Percentiles rank a stretch among this genome's conserved stretches.
Evolutionary conservation across 768 basidiomycete genomes (phyloP).

Genomic region (Suillus subluteus): DNA sequence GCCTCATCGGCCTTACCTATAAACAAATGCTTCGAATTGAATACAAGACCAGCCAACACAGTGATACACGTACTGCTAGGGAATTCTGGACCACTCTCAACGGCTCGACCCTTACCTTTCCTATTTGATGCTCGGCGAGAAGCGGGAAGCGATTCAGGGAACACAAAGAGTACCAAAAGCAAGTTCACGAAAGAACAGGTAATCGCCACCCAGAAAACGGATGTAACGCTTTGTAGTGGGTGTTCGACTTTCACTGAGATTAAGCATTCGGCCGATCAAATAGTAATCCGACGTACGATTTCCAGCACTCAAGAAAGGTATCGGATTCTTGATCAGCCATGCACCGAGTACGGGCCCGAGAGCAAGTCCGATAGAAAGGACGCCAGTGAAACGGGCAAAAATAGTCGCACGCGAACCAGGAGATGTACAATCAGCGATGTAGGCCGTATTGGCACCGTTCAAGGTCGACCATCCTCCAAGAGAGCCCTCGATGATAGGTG

Average conservation of each 20-base stretch:
- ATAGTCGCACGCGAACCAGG: conserved; percentile 76
- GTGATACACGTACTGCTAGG: conserved; percentile 18
- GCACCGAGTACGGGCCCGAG: conserved; percentile 74
- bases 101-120: conserved; percentile 35
- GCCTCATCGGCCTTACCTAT: neutral
- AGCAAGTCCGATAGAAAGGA: conserved; percentile 77
- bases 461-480: conserved; percentile 78
- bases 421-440: conserved; percentile 80
- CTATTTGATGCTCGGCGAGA: conserved; percentile 28
- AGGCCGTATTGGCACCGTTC: conserved; percentile 66
- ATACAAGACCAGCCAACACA: conserved; percentile 3
- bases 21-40: neutral
- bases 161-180: conserved; percentile 62
- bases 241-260: conserved; percentile 26
- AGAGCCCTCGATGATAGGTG: conserved; percentile 79
- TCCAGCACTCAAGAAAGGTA: conserved; percentile 34
- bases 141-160: conserved; percentile 56
- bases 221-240: conserved; percentile 43
- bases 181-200: conserved; percentile 50
- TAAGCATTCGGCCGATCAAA: conserved; percentile 15
- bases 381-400: conserved; percentile 71
- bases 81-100: conserved; percentile 16
- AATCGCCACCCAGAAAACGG: conserved; percentile 59
- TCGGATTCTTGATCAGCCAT: conserved; percentile 50
- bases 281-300: conserved; percentile 20